Conservation (phyloP, 2,329 filamentous ascomycete species). For the Mollisiaceae sp. region DNA sequence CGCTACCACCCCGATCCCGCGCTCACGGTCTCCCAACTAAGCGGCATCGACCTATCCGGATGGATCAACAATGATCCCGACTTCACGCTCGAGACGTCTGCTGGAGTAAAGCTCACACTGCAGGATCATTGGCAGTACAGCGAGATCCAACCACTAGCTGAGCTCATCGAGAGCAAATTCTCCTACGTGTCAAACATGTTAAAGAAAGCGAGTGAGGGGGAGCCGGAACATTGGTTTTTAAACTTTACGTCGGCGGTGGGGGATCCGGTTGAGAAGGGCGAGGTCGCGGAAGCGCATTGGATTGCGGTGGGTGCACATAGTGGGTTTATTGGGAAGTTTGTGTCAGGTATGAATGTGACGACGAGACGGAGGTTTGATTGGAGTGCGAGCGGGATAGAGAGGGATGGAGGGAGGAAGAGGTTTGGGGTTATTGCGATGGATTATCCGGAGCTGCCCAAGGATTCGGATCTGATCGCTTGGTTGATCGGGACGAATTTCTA, state of each 20-base stretch:
- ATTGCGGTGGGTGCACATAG: constrained; percentile 52
- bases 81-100: constrained; percentile 52
- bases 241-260: constrained; percentile 53
- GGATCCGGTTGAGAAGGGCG: constrained; percentile 43
- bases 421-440: constrained; percentile 40
- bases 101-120: constrained; percentile 46
- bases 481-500: constrained; percentile 50
- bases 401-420: constrained; percentile 28
- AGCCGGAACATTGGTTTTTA: constrained; percentile 45
- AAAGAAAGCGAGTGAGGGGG: constrained; percentile 39
- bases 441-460: constrained; percentile 40
- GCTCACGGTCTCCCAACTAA: constrained; percentile 40
- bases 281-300: constrained; percentile 50
- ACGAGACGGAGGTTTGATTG: constrained; percentile 42
- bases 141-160: constrained; percentile 45
- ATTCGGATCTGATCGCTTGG: constrained; percentile 47
- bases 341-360: constrained; percentile 50
- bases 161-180: constrained; percentile 48
- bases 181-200: constrained; percentile 47
- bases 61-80: constrained; percentile 72
- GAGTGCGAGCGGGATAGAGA: constrained; percentile 15
- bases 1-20: constrained; percentile 60
- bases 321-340: constrained; percentile 47
- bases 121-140: constrained; percentile 55
- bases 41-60: constrained; percentile 46